phyloP scores from a whole-genome alignment of 768 basidiomycete species.

The Agrocybe pediades region DNA sequence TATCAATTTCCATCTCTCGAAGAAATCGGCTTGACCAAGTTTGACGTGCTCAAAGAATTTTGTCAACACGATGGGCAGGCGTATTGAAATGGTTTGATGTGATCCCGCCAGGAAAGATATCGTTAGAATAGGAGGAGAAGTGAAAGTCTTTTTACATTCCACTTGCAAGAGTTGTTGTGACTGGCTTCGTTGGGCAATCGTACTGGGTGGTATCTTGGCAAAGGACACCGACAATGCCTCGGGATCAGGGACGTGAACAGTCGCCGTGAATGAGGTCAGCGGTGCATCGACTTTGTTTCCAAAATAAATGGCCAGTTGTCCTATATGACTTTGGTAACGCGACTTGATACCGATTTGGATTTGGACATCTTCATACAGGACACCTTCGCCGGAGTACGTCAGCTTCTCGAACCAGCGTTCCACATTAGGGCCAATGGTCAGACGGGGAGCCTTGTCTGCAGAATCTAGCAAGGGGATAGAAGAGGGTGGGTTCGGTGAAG shows the following conservation, averaged over 20 bases:
- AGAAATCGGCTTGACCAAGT: slow-evolving; percentile 84
- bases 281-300: slow-evolving; percentile 93
- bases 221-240: slow-evolving; percentile 82
- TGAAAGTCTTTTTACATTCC: slow-evolving; percentile 91
- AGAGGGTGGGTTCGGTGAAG: slow-evolving; percentile 18
- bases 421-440: slow-evolving; percentile 69
- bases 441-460: slow-evolving; percentile 48
- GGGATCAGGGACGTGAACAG: slow-evolving; percentile 70
- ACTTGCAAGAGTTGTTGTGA: slow-evolving; percentile 92
- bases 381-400: slow-evolving; percentile 77
- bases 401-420: slow-evolving; percentile 91
- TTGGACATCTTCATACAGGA: slow-evolving; percentile 94
- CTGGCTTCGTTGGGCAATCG: slow-evolving; percentile 81
- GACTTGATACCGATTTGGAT: slow-evolving; percentile 97
- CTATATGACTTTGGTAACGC: slow-evolving; percentile 92
- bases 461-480: slow-evolving; percentile 15
- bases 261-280: slow-evolving; percentile 90
- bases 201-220: slow-evolving; percentile 87
- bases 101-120: slow-evolving; percentile 93
- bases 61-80: slow-evolving; percentile 83
- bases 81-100: slow-evolving; percentile 81
- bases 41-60: slow-evolving; percentile 96
- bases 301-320: slow-evolving; percentile 91
- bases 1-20: slow-evolving; percentile 97
- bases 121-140: slow-evolving; percentile 72